Evolutionary conservation across 768 basidiomycete species (phyloP), one percentile per base, ranked within the genome.

Genomic region (Suillus paluster): DNA sequence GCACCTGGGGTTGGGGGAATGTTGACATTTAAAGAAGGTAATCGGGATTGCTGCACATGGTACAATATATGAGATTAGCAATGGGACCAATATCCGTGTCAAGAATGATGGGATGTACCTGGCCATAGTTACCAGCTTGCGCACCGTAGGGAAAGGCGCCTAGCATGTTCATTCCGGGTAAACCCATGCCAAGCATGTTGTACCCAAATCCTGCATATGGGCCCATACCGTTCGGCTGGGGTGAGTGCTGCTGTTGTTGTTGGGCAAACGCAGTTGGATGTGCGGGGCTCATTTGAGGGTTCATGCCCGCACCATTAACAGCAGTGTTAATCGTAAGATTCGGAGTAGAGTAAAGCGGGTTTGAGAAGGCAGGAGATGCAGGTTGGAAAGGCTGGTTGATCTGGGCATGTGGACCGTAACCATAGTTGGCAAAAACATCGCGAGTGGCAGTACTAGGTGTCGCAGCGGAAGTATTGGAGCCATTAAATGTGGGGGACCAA

Each of bases 371-470:
- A 67, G 73, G 78, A 33, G 82, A 83, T 72, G 75, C 80, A 1
- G 71, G 71, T 44, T 75, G 75, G 73, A 83, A 88, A 21, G 80
- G 80, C 67, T 89, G 89, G 57, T 81, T 73, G 63, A 87, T 84
- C 74, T 77, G 84, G 36, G 89, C 87, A 67, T 90, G 87, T 19
- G 89, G 87, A 23, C 91, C 91, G 70, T 94, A 94, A 65, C 92
- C 92, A 69, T 94, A 94, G 81, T 93, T 94, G 63, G 91, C 90
- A 72, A 91, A 94, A 25, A 87, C 84, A 72, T 92, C 89, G 53
- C 87, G 84, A 60, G 82, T 74, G 58, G 82, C 79, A 68, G 70
- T 70, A 61, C 64, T 73, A 59, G 72, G 71, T 55, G 75, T 61
- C 49, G 75, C 73, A 19, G 74, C 77, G 71, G 71, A 82, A 45